Evolutionary conservation across 495 filamentous ascomycete genomes (phyloP).

Genomic region (Tuber calosporum): DNA sequence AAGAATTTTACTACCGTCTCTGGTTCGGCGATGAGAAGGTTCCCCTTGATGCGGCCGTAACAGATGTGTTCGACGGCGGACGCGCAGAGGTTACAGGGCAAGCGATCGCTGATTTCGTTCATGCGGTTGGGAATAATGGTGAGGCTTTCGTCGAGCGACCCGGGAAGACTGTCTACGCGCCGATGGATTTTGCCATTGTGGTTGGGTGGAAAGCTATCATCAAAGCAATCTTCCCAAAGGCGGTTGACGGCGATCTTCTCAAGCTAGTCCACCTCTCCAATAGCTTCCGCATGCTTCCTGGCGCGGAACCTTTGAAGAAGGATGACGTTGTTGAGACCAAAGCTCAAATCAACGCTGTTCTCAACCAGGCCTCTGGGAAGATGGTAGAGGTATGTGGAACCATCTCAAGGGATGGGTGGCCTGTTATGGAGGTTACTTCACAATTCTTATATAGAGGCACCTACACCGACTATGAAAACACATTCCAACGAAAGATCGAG

Average conservation of each 20-base stretch:
- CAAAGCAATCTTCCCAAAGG: slow-evolving; percentile 93
- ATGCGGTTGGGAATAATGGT: slow-evolving; percentile 94
- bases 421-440: slow-evolving; percentile 98
- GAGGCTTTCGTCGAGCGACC: slow-evolving; percentile 97
- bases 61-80: slow-evolving; percentile 82
- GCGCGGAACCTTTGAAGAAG: slow-evolving; percentile 87
- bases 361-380: slow-evolving; percentile 97
- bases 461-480: slow-evolving; percentile 92
- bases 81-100: slow-evolving; percentile 75
- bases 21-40: slow-evolving; percentile 88
- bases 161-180: slow-evolving; percentile 87
- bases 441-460: slow-evolving; percentile 93
- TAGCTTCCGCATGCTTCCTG: slow-evolving; percentile 94
- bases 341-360: slow-evolving; percentile 91
- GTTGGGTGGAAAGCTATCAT: slow-evolving; percentile 99
- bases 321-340: slow-evolving; percentile 88
- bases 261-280: slow-evolving; percentile 95
- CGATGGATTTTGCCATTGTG: slow-evolving; percentile 99
- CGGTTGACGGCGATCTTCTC: slow-evolving; percentile 88
- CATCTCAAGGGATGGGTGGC: slow-evolving; percentile 71
- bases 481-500: slow-evolving; percentile 94
- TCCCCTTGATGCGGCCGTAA: slow-evolving; percentile 75
- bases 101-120: slow-evolving; percentile 94
- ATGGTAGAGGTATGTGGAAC: slow-evolving; percentile 99
- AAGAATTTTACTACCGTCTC: slow-evolving; percentile 92